These are phyloP conservation scores for Drosera capensis DNA, from an alignment of 148 eudicot genomes.

Conservation along the genomic window DNA sequence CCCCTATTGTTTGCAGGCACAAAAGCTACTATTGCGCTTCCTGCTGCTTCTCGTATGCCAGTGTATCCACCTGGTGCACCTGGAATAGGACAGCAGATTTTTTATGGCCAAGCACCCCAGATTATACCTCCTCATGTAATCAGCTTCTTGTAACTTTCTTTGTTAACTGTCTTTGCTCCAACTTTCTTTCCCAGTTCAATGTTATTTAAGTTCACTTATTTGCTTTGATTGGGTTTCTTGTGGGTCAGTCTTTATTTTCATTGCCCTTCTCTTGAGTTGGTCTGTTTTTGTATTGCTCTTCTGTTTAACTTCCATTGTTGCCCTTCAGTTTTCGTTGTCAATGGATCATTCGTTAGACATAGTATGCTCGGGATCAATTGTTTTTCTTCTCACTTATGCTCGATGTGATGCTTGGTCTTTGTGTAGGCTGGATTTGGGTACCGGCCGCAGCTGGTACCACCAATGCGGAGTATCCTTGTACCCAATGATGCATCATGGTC, in stretches of 20 bases:
- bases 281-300: too few species aligned
- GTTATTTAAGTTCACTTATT: not conserved
- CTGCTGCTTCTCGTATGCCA: conserved; percentile 74
- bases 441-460: conserved; percentile 98
- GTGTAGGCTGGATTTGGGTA: conserved; percentile 82
- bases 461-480: conserved; percentile 65
- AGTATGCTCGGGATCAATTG: too few species aligned
- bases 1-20: not conserved
- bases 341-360: too few species aligned
- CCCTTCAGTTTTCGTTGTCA: too few species aligned
- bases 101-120: conserved; percentile 70
- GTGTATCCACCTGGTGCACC: conserved; percentile 85
- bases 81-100: conserved; percentile 72
- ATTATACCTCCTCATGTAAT: conserved; percentile 72
- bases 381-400: too few species aligned
- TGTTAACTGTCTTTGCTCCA: not conserved
- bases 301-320: too few species aligned
- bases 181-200: too few species aligned
- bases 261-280: too few species aligned
- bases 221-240: not conserved
- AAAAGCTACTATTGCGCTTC: conserved; percentile 47
- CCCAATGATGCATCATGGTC: conserved; percentile 71
- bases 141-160: not conserved
- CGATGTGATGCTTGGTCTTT: not conserved
- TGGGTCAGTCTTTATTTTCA: too few species aligned